Conservation (phyloP, 2,329 filamentous ascomycete genomes). For the Metarhizium album region DNA sequence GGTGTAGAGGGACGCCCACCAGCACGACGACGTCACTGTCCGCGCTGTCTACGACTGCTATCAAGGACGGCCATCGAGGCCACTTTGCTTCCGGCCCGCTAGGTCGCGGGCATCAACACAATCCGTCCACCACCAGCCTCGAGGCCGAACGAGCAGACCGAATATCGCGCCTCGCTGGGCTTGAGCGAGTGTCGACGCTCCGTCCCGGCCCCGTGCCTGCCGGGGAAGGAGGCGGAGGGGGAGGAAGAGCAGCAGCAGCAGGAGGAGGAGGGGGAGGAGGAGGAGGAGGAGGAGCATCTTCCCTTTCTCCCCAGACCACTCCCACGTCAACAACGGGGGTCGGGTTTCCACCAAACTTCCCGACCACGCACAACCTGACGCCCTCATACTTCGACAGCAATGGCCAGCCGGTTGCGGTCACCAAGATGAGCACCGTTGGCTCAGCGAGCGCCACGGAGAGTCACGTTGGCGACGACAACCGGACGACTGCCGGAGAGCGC, state of each 20-base stretch:
- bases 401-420: slow-evolving; percentile 56
- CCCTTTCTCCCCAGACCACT: slow-evolving; percentile 38
- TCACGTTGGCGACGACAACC: slow-evolving; percentile 43
- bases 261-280: slow-evolving; percentile 8
- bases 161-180: slow-evolving; percentile 86
- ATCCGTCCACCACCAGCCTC: slow-evolving; percentile 57
- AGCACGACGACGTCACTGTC: slow-evolving; percentile 88
- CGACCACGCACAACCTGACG: slow-evolving; percentile 31
- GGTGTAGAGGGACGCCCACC: slow-evolving; percentile 63
- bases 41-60: slow-evolving; percentile 82
- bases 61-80: slow-evolving; percentile 91
- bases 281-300: slow-evolving; percentile 19
- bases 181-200: slow-evolving; percentile 75
- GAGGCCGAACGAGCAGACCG: slow-evolving; percentile 90
- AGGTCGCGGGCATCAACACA: slow-evolving; percentile 47
- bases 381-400: slow-evolving; percentile 74
- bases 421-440: slow-evolving; percentile 81
- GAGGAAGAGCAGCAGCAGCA: slow-evolving; percentile 5
- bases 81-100: slow-evolving; percentile 47
- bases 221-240: slow-evolving; percentile 12
- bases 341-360: slow-evolving; percentile 28
- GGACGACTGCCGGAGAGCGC: slow-evolving; percentile 42
- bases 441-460: slow-evolving; percentile 81
- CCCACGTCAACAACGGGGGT: slow-evolving; percentile 34
- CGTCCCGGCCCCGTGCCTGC: slow-evolving; percentile 37